A percentile compares a stretch with the other conserved stretches of the same genome.
Evolutionary conservation across 306 rosid genomes (phyloP).

Genomic region (Fragaria iinumae): DNA sequence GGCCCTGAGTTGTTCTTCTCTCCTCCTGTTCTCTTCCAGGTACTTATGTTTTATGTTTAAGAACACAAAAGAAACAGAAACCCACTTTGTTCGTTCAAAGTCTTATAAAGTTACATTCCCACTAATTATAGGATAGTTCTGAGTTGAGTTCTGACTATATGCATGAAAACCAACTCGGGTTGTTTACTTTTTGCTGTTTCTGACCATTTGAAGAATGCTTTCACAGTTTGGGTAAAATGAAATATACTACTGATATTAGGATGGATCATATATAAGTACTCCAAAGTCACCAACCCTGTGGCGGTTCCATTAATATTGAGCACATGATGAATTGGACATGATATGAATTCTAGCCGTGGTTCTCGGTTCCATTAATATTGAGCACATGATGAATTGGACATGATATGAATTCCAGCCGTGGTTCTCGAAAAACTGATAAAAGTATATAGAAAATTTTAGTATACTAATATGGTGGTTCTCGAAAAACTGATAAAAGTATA

Average conservation of each 20-base stretch:
- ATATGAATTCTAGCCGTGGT: background rate
- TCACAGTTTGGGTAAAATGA: background rate
- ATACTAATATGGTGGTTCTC: too few species aligned
- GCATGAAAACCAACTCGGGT: background rate
- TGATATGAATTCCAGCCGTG: too few species aligned
- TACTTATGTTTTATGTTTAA: background rate
- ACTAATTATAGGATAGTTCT: background rate
- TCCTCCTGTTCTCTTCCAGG: conserved; percentile 68
- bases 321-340: background rate
- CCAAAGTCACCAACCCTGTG: background rate
- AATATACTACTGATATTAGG: background rate
- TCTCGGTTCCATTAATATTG: too few species aligned
- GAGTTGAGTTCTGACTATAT: background rate
- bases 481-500: too few species aligned
- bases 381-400: too few species aligned
- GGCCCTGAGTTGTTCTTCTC: conserved; percentile 83
- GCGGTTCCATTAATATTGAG: background rate
- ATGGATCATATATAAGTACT: background rate
- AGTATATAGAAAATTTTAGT: too few species aligned
- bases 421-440: too few species aligned
- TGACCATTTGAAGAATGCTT: background rate
- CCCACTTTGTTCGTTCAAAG: background rate
- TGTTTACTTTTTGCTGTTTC: background rate
- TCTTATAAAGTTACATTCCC: background rate
- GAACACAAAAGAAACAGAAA: background rate